These are phyloP conservation scores for Exophiala spinifera DNA, from an alignment of 2,329 filamentous ascomycete species.

Conservation along the genomic window DNA sequence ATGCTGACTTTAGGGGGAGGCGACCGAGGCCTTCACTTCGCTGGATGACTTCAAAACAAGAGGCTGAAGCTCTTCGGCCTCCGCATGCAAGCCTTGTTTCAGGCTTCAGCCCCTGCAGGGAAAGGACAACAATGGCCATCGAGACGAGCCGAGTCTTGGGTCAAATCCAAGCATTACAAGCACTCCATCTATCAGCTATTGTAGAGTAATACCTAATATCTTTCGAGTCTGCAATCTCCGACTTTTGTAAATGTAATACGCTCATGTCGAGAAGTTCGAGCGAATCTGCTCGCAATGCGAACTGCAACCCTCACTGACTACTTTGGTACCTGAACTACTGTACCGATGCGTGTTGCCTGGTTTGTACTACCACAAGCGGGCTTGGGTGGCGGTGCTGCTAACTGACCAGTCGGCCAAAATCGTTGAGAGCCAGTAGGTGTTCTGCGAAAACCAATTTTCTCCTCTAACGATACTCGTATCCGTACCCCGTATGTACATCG, in stretches of 20 bases:
- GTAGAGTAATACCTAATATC: no score
- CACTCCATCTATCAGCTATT: neutral
- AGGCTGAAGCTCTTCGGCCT: neutral
- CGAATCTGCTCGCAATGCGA: no score
- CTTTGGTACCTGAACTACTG: no score
- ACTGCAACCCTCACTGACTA: no score
- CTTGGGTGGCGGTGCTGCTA: no score
- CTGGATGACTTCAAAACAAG: neutral
- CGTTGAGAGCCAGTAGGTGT: no score
- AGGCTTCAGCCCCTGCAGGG: neutral
- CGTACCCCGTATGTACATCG: slow-evolving; percentile 7
- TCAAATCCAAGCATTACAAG: neutral
- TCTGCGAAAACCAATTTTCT: neutral
- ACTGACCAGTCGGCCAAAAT: no score
- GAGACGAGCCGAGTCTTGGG: neutral
- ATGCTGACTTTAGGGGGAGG: neutral
- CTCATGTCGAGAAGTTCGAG: no score
- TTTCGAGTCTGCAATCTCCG: no score
- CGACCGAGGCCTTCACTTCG: neutral
- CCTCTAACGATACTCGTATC: neutral
- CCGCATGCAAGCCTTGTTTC: neutral
- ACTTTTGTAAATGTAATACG: no score
- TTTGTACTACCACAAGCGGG: no score
- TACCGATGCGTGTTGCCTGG: no score
- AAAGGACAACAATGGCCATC: neutral